These are phyloP conservation scores for Trifolium subterraneum DNA, from an alignment of 306 rosid species.

Conservation along the genomic window DNA sequence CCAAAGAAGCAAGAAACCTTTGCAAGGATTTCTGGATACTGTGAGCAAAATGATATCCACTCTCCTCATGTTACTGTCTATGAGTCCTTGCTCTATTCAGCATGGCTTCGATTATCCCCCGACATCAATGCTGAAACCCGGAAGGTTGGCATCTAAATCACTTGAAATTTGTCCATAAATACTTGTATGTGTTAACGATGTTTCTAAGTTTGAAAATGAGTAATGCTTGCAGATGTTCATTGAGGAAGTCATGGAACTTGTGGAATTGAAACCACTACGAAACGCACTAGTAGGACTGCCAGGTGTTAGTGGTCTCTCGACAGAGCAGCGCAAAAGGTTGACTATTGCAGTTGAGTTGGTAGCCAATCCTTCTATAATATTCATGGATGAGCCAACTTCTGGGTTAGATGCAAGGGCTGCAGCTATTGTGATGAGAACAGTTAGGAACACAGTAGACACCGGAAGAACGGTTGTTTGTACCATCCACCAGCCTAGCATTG, in stretches of 20 bases:
- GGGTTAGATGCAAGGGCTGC: slow-evolving; percentile 76
- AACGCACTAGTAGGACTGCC: slow-evolving; percentile 71
- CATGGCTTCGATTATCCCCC: slow-evolving; percentile 65
- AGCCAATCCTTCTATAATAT: slow-evolving; percentile 69
- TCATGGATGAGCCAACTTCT: slow-evolving; percentile 82
- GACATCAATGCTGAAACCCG: slow-evolving; percentile 54
- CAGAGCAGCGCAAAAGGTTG: slow-evolving; percentile 69
- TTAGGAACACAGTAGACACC: slow-evolving; percentile 69
- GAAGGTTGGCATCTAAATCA: slow-evolving; percentile 49
- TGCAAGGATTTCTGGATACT: slow-evolving; percentile 88
- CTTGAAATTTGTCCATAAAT: background rate
- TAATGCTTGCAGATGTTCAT: slow-evolving; percentile 59
- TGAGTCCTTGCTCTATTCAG: slow-evolving; percentile 67
- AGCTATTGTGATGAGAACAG: slow-evolving; percentile 70
- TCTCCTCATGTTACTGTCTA: slow-evolving; percentile 70
- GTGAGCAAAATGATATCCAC: slow-evolving; percentile 89
- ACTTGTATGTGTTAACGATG: background rate
- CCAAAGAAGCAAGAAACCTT: slow-evolving; percentile 91
- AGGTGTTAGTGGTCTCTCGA: slow-evolving; percentile 64
- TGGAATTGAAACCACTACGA: slow-evolving; percentile 59
- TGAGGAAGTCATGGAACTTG: slow-evolving; percentile 75
- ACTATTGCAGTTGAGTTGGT: slow-evolving; percentile 74
- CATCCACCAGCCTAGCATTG: slow-evolving; percentile 75
- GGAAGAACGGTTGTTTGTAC: slow-evolving; percentile 78
- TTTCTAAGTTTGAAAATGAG: background rate